Conservation (phyloP, 2,329 filamentous ascomycete genomes). For the Penicillium brevicompactum region DNA sequence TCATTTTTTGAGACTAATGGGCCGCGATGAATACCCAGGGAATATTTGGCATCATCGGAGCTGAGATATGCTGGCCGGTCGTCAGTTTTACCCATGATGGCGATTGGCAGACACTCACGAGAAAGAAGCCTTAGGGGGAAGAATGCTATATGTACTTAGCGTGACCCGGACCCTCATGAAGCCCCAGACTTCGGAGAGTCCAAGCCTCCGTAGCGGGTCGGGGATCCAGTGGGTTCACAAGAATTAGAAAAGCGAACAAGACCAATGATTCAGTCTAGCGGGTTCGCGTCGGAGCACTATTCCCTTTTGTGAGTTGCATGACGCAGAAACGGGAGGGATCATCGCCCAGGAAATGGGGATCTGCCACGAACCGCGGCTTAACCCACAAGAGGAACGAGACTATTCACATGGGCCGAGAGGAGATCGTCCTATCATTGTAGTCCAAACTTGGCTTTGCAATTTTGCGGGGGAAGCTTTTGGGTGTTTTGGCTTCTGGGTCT, state of each 20-base stretch:
- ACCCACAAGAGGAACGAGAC: conserved; percentile 2
- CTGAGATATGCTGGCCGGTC: conserved; percentile 29
- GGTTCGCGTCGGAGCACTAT: conserved; percentile 19
- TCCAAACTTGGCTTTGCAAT: not conserved
- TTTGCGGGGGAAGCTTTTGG: conserved; percentile 7
- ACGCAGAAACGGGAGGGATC: conserved; percentile 19
- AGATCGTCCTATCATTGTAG: conserved; percentile 3
- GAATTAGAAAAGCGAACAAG: not conserved
- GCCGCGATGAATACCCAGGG: conserved; percentile 34
- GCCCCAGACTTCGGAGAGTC: conserved; percentile 2
- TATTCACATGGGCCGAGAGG: conserved; percentile 24
- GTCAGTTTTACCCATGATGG: conserved; percentile 25
- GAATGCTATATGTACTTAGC: conserved; percentile 9
- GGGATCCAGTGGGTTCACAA: not conserved
- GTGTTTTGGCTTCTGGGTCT: not conserved
- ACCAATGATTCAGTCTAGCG: not conserved
- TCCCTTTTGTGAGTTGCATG: conserved; percentile 18
- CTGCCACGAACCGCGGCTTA: conserved; percentile 23
- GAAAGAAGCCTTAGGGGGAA: not conserved
- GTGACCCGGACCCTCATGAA: not conserved
- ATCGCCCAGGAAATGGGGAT: conserved; percentile 23
- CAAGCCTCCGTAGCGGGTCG: not conserved
- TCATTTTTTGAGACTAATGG: conserved; percentile 23
- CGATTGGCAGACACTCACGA: not conserved
- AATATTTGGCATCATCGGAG: conserved; percentile 33